Evolutionary conservation across 257 asterid genomes (phyloP).

Genomic region (Capsicum pubescens): DNA sequence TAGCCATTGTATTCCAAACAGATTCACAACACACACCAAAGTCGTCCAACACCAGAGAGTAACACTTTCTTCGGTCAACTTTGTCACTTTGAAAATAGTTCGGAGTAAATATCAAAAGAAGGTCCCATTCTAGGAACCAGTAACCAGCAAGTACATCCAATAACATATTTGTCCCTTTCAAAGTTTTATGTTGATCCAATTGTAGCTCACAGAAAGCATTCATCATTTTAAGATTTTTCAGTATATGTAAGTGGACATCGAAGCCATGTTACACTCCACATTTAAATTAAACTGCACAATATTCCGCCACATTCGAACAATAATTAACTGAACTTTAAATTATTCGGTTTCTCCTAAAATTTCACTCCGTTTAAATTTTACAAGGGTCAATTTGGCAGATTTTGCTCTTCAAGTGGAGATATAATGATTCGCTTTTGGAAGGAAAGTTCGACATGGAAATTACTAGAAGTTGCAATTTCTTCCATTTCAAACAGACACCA

Average conservation of each 20-base stretch:
- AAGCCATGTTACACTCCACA: background rate
- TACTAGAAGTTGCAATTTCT: background rate
- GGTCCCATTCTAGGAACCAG: background rate
- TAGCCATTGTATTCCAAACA: background rate
- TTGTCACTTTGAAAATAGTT: background rate
- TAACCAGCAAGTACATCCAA: background rate
- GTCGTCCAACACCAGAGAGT: background rate
- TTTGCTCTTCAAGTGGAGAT: background rate
- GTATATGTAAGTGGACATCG: background rate
- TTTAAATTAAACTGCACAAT: background rate
- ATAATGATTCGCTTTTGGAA: background rate
- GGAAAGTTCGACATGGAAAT: background rate
- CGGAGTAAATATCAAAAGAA: background rate
- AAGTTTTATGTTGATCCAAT: background rate
- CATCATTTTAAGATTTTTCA: background rate
- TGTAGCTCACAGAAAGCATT: background rate
- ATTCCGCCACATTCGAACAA: background rate
- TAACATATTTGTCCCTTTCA: background rate
- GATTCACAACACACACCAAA: background rate
- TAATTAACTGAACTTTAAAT: background rate
- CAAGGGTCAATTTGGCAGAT: background rate
- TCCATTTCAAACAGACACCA: background rate
- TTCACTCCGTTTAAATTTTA: background rate
- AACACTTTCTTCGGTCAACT: constrained; percentile 16
- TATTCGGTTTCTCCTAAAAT: background rate